These are phyloP conservation scores for Cyclanthera cordifolia DNA, from an alignment of 306 rosid genomes.

Conservation along the genomic window DNA sequence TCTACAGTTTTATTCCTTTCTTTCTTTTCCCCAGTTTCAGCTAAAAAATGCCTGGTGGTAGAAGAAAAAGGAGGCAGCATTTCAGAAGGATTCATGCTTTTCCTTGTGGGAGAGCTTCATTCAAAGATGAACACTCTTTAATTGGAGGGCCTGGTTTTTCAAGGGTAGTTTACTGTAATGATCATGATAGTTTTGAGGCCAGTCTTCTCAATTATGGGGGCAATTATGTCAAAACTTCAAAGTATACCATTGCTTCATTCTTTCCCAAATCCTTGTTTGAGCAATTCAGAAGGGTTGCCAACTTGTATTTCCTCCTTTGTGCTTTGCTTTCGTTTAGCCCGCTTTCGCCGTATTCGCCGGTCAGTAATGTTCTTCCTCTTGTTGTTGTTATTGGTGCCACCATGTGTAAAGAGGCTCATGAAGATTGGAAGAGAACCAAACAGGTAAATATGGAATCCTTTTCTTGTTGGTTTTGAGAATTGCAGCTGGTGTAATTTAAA, in stretches of 20 bases:
- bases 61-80: slow-evolving; percentile 47
- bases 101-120: slow-evolving; percentile 53
- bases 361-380: slow-evolving; percentile 75
- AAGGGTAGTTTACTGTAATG: slow-evolving; percentile 64
- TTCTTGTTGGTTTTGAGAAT: neutral
- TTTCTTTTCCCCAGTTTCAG: neutral
- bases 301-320: slow-evolving; percentile 65
- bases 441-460: slow-evolving; percentile 45
- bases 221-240: slow-evolving; percentile 76
- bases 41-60: slow-evolving; percentile 41
- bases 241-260: slow-evolving; percentile 71
- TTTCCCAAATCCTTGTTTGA: slow-evolving; percentile 81
- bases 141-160: slow-evolving; percentile 98
- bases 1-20: neutral
- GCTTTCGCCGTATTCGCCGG: slow-evolving; percentile 70
- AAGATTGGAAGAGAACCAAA: slow-evolving; percentile 67
- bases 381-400: slow-evolving; percentile 66
- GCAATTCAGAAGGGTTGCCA: slow-evolving; percentile 89
- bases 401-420: slow-evolving; percentile 80
- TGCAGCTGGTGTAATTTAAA: neutral
- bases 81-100: slow-evolving; percentile 79
- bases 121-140: slow-evolving; percentile 55
- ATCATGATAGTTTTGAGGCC: slow-evolving; percentile 43
- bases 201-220: slow-evolving; percentile 35
- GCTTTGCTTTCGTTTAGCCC: slow-evolving; percentile 66